These are phyloP conservation scores for Conringia planisiliqua DNA, from an alignment of 345 rosid genomes.

Conservation along the genomic window DNA sequence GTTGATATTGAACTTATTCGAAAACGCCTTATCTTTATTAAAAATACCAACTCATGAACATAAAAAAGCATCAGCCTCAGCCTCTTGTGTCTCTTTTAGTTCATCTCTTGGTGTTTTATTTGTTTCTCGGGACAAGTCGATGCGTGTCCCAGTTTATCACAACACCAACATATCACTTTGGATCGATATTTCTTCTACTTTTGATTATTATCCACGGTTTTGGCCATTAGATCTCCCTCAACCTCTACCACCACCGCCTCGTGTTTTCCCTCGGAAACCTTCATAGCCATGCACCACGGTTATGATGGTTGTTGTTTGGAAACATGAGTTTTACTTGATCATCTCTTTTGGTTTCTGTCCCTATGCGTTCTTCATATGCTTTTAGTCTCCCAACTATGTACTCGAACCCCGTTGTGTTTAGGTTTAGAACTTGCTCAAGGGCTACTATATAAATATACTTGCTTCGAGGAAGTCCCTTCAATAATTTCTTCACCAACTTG, in stretches of 20 bases:
- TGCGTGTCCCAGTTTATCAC: neutral
- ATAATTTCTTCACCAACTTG: neutral
- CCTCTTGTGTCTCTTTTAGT: neutral
- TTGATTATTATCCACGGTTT: neutral
- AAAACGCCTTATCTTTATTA: no score
- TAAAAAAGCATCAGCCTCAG: neutral
- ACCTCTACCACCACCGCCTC: neutral
- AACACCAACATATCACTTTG: neutral
- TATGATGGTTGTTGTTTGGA: neutral
- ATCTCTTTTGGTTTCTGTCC: neutral
- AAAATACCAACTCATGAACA: neutral
- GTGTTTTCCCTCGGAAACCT: neutral
- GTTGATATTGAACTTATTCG: neutral
- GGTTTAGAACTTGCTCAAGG: neutral
- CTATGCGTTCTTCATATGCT: neutral
- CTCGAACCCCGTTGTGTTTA: neutral
- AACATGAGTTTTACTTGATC: neutral
- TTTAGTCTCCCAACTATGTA: neutral
- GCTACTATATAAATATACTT: neutral
- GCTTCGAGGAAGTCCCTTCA: neutral
- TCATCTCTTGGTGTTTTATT: neutral
- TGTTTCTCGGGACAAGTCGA: neutral
- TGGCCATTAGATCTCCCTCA: neutral
- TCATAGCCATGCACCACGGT: no score
- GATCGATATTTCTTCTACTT: neutral